Base-by-base conservation (phyloP, 495 filamentous ascomycete species). In the Schizothecium vesticola region DNA sequence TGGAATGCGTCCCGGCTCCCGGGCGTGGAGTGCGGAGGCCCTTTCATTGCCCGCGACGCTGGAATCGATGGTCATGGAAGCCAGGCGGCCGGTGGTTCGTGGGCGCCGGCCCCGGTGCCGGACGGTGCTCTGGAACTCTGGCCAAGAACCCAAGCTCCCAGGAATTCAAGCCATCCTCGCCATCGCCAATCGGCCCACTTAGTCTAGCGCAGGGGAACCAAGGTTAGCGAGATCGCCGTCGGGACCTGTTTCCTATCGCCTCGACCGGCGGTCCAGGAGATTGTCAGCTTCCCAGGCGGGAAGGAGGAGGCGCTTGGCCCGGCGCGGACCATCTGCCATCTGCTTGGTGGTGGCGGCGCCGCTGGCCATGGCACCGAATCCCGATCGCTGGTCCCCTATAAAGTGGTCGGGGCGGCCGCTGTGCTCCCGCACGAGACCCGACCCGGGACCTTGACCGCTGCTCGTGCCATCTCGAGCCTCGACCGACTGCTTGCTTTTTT, bases 1-100 rank as follows among this genome's bases (percentile, higher is more conserved):
- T 70, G 74, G 73, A 78, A 75, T 56, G 57, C 69, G 66, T 75
- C 71, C 73, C 71, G 76, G 69, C 26, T 75, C 71, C 73, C 71
- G 76, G 71, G 26, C 61, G 63, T 70, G 68, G 67, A 63, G 61
- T 68, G 69, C 73, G 74, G 23, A 71, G 73, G 74, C 58, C 61
- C 19, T 24, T 28, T 59, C 23, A 64, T 64, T 67, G 64, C 24
- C 71, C 71, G 64, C 63, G 70, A 70, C 69, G 69, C 68, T 72
- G 69, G 76, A 69, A 59, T 60, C 56, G 62, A 63, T 55, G 24
- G 59, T 51, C 43, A 8, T 51, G 43, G 43, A 51, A 51, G 43
- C 43, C 2, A 28, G 26, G 26, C 26, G 3, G 26, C 3, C 43
- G 43, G 8, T 51, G 43, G 43, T 51, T 51, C 43, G 43, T 51